Evolutionary conservation across 148 eudicot genomes (phyloP).

Genomic region (Cornus florida): DNA sequence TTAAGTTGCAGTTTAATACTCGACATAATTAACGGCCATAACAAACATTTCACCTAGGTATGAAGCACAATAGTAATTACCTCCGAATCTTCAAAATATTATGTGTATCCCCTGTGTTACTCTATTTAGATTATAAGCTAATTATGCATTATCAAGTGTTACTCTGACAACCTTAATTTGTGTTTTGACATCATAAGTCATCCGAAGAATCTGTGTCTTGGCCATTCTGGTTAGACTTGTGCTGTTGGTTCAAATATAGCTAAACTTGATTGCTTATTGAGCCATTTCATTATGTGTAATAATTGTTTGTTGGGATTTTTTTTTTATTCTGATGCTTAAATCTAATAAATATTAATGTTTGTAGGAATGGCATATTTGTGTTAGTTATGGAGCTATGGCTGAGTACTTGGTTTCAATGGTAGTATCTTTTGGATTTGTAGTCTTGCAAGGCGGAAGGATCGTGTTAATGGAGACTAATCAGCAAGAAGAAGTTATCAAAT

Average conservation of each 20-base stretch:
- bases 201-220: not conserved
- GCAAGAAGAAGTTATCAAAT: not conserved
- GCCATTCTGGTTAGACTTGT: not conserved
- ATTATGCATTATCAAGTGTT: no score
- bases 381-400: constrained; percentile 76
- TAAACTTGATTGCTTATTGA: not conserved
- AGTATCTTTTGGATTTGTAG: constrained; percentile 45
- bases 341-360: not conserved
- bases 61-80: no score
- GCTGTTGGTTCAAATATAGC: not conserved
- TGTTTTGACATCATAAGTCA: no score
- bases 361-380: constrained; percentile 98
- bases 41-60: no score
- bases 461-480: constrained; percentile 53
- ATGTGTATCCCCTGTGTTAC: no score
- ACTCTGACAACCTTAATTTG: no score
- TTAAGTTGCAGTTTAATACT: no score
- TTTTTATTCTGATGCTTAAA: not conserved
- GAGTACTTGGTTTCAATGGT: constrained; percentile 68
- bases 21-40: no score
- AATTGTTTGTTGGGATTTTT: not conserved
- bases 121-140: no score
- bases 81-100: no score
- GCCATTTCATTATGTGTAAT: not conserved
- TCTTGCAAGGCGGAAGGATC: constrained; percentile 25